These are phyloP conservation scores for Asterophora lycoperdoides DNA, from an alignment of 768 basidiomycete genomes.

Conservation along the genomic window DNA sequence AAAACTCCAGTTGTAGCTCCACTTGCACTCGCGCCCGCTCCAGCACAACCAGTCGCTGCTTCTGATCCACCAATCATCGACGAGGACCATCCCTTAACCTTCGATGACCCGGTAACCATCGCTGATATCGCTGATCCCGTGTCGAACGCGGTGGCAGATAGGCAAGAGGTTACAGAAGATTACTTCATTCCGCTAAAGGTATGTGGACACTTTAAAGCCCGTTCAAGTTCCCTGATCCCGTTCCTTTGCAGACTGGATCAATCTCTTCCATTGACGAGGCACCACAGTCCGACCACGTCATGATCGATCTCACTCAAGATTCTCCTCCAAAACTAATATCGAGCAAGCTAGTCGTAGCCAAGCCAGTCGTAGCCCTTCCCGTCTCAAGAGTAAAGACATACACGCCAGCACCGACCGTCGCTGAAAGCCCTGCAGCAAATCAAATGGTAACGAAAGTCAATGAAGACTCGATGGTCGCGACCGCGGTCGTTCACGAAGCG, in stretches of 20 bases:
- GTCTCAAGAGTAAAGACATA: neutral
- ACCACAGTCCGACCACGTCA: constrained; percentile 21
- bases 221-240: neutral
- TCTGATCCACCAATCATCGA: neutral
- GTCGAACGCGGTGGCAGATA: neutral
- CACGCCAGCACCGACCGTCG: neutral
- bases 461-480: too few relatives aligned
- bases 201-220: neutral
- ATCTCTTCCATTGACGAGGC: constrained; percentile 1
- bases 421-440: neutral
- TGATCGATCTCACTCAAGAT: constrained; percentile 44
- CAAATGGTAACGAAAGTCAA: too few relatives aligned
- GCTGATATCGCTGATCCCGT: neutral
- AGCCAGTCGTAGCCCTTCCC: neutral
- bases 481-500: too few relatives aligned
- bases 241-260: neutral
- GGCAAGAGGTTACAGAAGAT: neutral
- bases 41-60: neutral
- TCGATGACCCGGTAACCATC: neutral
- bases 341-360: too few relatives aligned
- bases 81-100: neutral
- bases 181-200: constrained; percentile 6
- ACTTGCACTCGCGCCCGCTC: neutral
- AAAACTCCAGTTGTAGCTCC: constrained; percentile 6
- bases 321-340: constrained; percentile 6